phyloP scores from a whole-genome alignment of 805 yeast species.

The Metschnikowia kunwiensis region DNA sequence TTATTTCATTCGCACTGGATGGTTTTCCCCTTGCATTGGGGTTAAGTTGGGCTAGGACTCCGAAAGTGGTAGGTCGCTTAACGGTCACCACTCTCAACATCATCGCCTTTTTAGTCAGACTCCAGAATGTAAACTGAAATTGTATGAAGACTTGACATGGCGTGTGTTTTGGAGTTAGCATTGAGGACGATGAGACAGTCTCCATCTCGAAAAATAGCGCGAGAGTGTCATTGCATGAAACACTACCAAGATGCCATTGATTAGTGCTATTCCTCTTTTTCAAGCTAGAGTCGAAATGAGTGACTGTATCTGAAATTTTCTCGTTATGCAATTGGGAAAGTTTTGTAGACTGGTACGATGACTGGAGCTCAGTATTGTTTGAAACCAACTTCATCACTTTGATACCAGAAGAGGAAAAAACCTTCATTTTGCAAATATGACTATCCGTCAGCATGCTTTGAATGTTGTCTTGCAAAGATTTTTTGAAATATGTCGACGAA shows the following conservation, averaged over 20 bases:
- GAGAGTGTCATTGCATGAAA: slow-evolving; percentile 23
- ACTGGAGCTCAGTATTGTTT: slow-evolving; percentile 33
- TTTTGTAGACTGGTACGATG: slow-evolving; percentile 28
- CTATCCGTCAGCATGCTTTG: background rate
- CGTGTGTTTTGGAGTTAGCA: no score
- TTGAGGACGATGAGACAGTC: no score
- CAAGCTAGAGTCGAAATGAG: slow-evolving; percentile 31
- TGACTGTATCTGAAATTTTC: slow-evolving; percentile 33
- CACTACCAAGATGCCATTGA: slow-evolving; percentile 30
- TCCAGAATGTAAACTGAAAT: slow-evolving; percentile 31
- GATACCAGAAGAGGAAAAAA: slow-evolving; percentile 30
- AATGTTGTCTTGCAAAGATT: slow-evolving; percentile 15
- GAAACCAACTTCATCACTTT: slow-evolving; percentile 34
- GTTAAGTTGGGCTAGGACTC: no score
- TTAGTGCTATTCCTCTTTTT: slow-evolving; percentile 37
- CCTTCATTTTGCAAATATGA: slow-evolving; percentile 21
- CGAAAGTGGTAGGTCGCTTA: slow-evolving; percentile 27
- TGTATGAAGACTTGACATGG: slow-evolving; percentile 30
- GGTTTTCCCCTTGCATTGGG: no score
- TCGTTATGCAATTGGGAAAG: slow-evolving; percentile 22
- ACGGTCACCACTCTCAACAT: slow-evolving; percentile 32
- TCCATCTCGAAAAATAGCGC: slow-evolving; percentile 35
- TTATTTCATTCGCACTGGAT: no score
- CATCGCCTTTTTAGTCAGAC: slow-evolving; percentile 18
- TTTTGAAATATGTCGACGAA: slow-evolving; percentile 21